Base-by-base conservation (phyloP, 2,329 filamentous ascomycete species). In the Claviceps sp. region DNA sequence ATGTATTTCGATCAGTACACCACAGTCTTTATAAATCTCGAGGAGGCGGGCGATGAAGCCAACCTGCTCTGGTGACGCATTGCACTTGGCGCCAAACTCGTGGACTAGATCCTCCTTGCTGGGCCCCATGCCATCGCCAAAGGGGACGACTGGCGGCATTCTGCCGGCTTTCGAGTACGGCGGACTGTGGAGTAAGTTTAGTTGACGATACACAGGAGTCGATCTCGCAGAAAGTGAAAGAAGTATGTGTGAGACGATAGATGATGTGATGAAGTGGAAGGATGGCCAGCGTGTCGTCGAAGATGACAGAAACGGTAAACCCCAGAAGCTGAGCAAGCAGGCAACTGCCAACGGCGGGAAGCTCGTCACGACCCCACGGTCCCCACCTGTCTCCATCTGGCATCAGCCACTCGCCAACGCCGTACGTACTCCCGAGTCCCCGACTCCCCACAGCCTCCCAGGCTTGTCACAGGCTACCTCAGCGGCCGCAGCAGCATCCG, bases 21-120 rank as follows among this genome's bases (percentile, higher is more conserved):
- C 11, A 34, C 3, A 34, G 10, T 30, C 2, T 11, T 19, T n/a
- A 4, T 5, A 4, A 30, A 8, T 13, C 8, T 22, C 10, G 38
- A 37, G 26, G 11, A 8, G 14, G 16, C 5, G 17, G n/a, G 16
- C 7, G 2, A 34, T 38, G 14, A 51, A n/a, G 13, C 42, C 19
- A 44, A 55, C 54, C 49, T 55, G 17, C 17, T 55, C 48, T 40
- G 54, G 51, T 10, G 45, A 46, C 14, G 48, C 47, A 19, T 50
- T 49, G 43, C 51, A 53, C 51, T 53, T 53, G 34, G 10, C 44
- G 11, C 48, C 2, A 22, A 55, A 53, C 37, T 53, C 44, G 19
- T 53, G 45, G 16, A 55, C 49, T 5, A 55, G 51, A 37, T 52
- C 44, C 2, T 55, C 48, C 37, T 47, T 51, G 41, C 44, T 50